Evolutionary conservation across 2,329 filamentous ascomycete genomes (phyloP), one percentile per base, ranked within the genome.

Genomic region (Verticillium albo-atrum): DNA sequence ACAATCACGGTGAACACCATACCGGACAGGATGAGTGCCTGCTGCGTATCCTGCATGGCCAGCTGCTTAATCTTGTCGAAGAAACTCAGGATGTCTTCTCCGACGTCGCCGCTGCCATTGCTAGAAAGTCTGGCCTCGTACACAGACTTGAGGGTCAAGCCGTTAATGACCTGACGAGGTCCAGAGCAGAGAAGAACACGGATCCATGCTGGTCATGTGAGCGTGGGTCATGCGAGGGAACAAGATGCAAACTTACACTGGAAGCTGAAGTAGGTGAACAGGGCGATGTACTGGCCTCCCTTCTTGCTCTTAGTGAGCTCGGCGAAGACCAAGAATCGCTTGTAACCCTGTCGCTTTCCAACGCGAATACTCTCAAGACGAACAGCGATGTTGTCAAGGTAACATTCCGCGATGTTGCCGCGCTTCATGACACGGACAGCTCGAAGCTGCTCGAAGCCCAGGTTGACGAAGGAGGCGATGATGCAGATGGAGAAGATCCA

Each of bases 401-500:
- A 99, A 71, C 89, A 94, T 71, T 96, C 91, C 5, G 92, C 92
- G 47, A 98, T 89, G 64, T 93, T 92, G 58, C 91, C 91, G 60
- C 91, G 86, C 66, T 82, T 87, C 72, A 98, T 96, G 56, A 96
- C 91, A 53, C 89, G 87, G 62, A 89, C 77, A 27, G 94, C 92
- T 58, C 90, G 86, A 54, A 96, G 71, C 77, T 91, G 92, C 74
- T 96, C 90, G 68, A 89, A 95, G 17, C 77, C 80, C 28, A 96
- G 82, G 65, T 98, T 90, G 64, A 92, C 78, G 72, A 94, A 93
- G 10, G 93, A 98, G 35, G 95, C 81, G 64, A 98, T 89, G 70
- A 99, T 98, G 72, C 93, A 97, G 59, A 86, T 85, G 28, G 91
- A 89, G 72, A 98, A 99, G 72, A 99, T 93, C 92, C 93, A 97